Percentiles rank a stretch among this genome's conserved stretches.
phyloP scores from a whole-genome alignment of 2,329 filamentous ascomycete genomes.

The Teratosphaeria zuluensis region DNA sequence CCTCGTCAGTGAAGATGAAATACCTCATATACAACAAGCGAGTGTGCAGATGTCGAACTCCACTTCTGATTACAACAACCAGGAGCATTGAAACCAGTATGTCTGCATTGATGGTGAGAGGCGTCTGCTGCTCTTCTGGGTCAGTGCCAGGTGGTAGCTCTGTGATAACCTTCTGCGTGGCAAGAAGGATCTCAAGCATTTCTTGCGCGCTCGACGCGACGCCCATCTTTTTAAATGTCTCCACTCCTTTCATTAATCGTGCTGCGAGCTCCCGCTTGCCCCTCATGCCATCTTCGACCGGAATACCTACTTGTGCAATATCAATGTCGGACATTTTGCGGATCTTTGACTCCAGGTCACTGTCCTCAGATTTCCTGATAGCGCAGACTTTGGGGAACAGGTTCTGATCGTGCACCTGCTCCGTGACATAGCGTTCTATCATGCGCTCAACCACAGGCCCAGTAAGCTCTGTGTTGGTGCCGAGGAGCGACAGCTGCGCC shows the following conservation, averaged over 20 bases:
- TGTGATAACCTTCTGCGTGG: slow-evolving; percentile 76
- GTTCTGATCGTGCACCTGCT: slow-evolving; percentile 77
- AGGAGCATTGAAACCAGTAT: slow-evolving; percentile 84
- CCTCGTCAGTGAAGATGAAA: slow-evolving; percentile 96
- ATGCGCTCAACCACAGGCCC: slow-evolving; percentile 84
- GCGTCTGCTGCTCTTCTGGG: slow-evolving; percentile 39
- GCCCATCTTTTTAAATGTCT: slow-evolving; percentile 79
- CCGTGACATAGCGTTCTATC: slow-evolving; percentile 88
- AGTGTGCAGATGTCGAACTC: slow-evolving; percentile 78
- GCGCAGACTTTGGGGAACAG: slow-evolving; percentile 75
- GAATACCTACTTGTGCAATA: slow-evolving; percentile 85
- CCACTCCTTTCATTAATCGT: slow-evolving; percentile 67
- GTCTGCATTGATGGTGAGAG: slow-evolving; percentile 71
- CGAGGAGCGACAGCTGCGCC: slow-evolving; percentile 82
- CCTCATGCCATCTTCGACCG: slow-evolving; percentile 65
- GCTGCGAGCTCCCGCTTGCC: slow-evolving; percentile 74
- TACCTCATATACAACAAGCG: slow-evolving; percentile 90
- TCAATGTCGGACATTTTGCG: slow-evolving; percentile 90
- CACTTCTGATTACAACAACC: slow-evolving; percentile 84
- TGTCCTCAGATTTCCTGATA: slow-evolving; percentile 70
- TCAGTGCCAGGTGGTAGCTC: slow-evolving; percentile 17
- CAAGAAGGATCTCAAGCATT: slow-evolving; percentile 73
- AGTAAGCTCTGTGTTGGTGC: slow-evolving; percentile 86
- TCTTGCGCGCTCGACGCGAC: slow-evolving; percentile 72
- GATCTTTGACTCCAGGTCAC: slow-evolving; percentile 81